Base-by-base conservation (phyloP, 176 grass and related monocot genomes). In the Oryza meridionalis region DNA sequence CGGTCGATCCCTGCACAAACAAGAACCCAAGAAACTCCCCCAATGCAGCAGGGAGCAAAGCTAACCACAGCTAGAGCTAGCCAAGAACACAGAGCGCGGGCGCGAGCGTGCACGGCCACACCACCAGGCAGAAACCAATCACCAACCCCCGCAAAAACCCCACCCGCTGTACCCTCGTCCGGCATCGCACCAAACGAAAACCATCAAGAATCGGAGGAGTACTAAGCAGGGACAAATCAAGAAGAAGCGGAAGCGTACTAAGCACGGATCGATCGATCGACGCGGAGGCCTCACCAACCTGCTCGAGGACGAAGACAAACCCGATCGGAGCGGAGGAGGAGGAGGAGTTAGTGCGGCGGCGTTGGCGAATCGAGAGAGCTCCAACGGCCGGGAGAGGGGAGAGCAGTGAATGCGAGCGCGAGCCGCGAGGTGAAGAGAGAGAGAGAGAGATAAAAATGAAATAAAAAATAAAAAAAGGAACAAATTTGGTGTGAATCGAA, bases 321-420 rank as follows among this genome's bases (percentile, higher is more conserved):
- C 55, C n/a, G 55, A 22, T 61, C 7, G 55, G 55, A 61, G 55
- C 51, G 51, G 38, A 7, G 38, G 38, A 40, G 38, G 38, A 40
- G 38, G 37, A 6, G 37, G 37, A 38, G 37, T 38, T 38, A 38
- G 37, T 38, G 37, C 37, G 77, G 44, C 77, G 49, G 14, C 62
- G 24, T 2, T 42, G n/a, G 79, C 2, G 67, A 44, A 82, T 62
- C 33, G 79, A n/a, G 24, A 40, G 38, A 7, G 4, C 11, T 11
- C 68, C 29, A 72, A 72, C 80, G 80, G 80, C 80, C 40, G 35
- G 68, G 7, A 72, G 6, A 16, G 8, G 49, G 44, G 21, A 49
- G 44, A 21, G 68, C 4, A 69, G 82, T 88, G 75, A 80, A 75
- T 88, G 62, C 42, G 73, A 1, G 14, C 11, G 69, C 7, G 17